A percentile compares a stretch with the other conserved stretches of the same genome.
Conservation (phyloP, 2,329 filamentous ascomycete species). For the Talaromyces sp. region DNA sequence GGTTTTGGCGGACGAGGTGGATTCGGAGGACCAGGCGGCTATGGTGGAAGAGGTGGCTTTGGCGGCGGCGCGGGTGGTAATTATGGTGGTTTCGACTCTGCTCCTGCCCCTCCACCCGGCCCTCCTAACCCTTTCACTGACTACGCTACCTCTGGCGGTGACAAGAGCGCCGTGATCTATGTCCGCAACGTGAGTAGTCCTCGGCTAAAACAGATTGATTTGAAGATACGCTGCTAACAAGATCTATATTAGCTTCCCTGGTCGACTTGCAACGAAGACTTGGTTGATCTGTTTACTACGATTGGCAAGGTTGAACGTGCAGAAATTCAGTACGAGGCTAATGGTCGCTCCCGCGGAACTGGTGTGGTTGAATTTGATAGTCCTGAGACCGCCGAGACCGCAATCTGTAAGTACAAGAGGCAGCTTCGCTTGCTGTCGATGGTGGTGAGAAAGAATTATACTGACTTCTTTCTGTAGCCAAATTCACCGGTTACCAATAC, state of each 20-base stretch:
- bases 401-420: slow-evolving; percentile 61
- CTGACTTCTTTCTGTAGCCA: slow-evolving; percentile 52
- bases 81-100: slow-evolving; percentile 44
- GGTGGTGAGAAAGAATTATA: background rate
- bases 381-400: slow-evolving; percentile 80
- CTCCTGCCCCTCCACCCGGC: slow-evolving; percentile 52
- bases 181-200: slow-evolving; percentile 82
- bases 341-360: slow-evolving; percentile 88
- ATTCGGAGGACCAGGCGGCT: slow-evolving; percentile 42
- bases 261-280: slow-evolving; percentile 98
- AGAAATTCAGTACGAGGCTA: slow-evolving; percentile 98
- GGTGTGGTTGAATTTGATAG: slow-evolving; percentile 94
- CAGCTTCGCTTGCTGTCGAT: background rate
- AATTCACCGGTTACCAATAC: slow-evolving; percentile 97
- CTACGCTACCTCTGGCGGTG: slow-evolving; percentile 80
- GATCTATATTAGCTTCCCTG: slow-evolving; percentile 71
- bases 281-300: slow-evolving; percentile 93
- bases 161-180: slow-evolving; percentile 81
- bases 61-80: slow-evolving; percentile 51
- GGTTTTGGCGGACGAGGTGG: slow-evolving; percentile 41
- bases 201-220: background rate
- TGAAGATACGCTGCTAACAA: slow-evolving; percentile 8
- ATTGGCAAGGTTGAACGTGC: slow-evolving; percentile 97
- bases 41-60: slow-evolving; percentile 52
- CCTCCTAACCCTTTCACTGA: slow-evolving; percentile 88